Base-by-base conservation (phyloP, 2,329 filamentous ascomycete species). In the Westerdykella aurantiaca region DNA sequence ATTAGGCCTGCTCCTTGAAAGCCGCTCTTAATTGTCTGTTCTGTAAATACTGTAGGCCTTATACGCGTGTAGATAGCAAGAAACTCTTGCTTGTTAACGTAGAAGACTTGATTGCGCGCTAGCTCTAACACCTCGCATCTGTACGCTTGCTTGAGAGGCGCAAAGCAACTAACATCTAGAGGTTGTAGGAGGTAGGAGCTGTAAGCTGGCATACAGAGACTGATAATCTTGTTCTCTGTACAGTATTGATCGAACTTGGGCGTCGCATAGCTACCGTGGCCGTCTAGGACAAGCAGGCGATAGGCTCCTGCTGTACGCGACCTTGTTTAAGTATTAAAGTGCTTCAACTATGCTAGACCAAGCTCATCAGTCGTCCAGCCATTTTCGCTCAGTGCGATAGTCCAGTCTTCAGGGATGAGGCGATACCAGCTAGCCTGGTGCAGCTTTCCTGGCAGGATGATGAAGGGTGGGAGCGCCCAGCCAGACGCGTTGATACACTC, bases 341-440 rank as follows among this genome's bases (percentile, higher is more conserved):
- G 40, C 51, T 52, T 50, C 23, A 52, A 43, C 48, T 31, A 55
- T 43, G 41, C 23, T 43, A 52, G 31, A 45, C 44, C 23, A 43
- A 54, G 43, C n/a, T n/a, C n/a, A n/a, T n/a, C n/a, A n/a, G n/a
- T n/a, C n/a, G n/a, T n/a, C n/a, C n/a, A n/a, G n/a, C 46, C 38
- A 38, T 55, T 52, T 23, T 49, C 21, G 37, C 35, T 52, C 34
- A 50, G 39, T 37, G 37, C 43, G 21, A 48, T 23, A 33, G 46
- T 52, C 43, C 29, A 47, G 38, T 17, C 35, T 17, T 37, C 22
- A 38, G 37, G 46, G 41, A 50, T 45, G 38, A 38, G 38, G 22
- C 49, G 31, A 31, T 63, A 64, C 56, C 45, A 63, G 38, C 43
- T 48, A 31, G 44, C 34, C 34, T 53, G 49, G 43, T 57, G 40